Evolutionary conservation across 208 protist genomes (phyloP), one percentile per base, ranked within the genome.

Genomic region (Crithidia acanthocephali): DNA sequence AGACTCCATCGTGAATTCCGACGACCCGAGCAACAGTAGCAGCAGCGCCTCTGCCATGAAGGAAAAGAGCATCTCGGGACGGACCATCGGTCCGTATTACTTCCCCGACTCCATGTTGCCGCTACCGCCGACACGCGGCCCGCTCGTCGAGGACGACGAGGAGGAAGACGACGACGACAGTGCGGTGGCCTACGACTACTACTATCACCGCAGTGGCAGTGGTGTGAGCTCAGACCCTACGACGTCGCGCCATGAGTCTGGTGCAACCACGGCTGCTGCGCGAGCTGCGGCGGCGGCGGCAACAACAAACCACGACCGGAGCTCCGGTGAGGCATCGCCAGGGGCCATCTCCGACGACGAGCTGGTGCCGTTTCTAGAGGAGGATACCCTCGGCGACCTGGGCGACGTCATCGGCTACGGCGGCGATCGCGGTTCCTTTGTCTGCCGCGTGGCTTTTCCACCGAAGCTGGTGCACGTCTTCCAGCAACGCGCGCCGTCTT

Each of bases 361-460:
- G 0, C 1, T 22, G 3, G 40, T 81, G 22, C 68, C 62, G 28
- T 65, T 45, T 18, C 0, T 68, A 11, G 51, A 57, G 48, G 71
- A 74, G 40, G 68, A 58, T n/a, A n/a, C 40, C 3, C 68, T 84
- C 7, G 77, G 69, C 2, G 53, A 74, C 23, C 48, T 68, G n/a
- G 52, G 56, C 20, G 68, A 76, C 7, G 64, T 81, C 1, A 84
- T 95, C 50, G 88, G 91, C 23, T 80, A 81, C 35, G 91, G 91
- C 11, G 91, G 91, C 8, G 79, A 93, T 51, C 85, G 83, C 35
- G 91, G 91, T 11, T 84, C 88, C 2, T 71, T 81, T 35, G 91
- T 95, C 25, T 95, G 88, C 77, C 75, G 75, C 13, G 63, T 93
- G 27, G 32, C 63, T 1, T 44, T 69, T 4, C 59, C 50, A 9